Evolutionary conservation across 1,284 basidiomycete species (phyloP).

Genomic region (Cutaneotrichosporon sp.): DNA sequence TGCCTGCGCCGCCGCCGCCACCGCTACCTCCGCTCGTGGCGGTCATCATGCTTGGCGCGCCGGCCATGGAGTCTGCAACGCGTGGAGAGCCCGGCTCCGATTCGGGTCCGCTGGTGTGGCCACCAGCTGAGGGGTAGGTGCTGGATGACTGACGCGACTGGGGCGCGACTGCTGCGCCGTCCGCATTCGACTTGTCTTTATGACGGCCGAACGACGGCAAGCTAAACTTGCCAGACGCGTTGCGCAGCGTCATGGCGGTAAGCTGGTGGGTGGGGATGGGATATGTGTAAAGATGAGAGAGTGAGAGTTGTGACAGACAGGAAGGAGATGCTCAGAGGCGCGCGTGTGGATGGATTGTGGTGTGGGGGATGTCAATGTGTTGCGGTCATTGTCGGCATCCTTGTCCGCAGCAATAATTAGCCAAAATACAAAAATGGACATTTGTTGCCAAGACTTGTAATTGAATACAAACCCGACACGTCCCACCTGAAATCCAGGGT

Average conservation of each 20-base stretch:
- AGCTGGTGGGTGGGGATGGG: no score
- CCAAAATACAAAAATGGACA: no score
- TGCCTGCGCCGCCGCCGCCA: conserved; percentile 5
- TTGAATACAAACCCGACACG: no score
- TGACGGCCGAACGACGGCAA: conserved; percentile 29
- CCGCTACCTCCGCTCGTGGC: background rate
- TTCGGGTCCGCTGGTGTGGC: background rate
- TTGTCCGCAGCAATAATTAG: no score
- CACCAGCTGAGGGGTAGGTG: conserved; percentile 3
- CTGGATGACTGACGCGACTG: conserved; percentile 3
- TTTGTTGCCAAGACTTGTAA: no score
- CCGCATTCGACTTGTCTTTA: conserved; percentile 13
- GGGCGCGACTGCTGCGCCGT: background rate
- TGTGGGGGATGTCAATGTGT: no score
- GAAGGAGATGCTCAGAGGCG: background rate
- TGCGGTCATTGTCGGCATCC: no score
- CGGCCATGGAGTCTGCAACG: background rate
- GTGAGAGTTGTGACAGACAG: background rate
- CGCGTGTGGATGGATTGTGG: no score
- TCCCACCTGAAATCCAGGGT: no score
- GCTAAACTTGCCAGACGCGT: conserved; percentile 39
- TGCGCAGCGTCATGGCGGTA: conserved; percentile 30
- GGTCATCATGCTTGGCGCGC: background rate
- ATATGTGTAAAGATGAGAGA: background rate
- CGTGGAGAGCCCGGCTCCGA: conserved; percentile 2